Evolutionary conservation across 1,284 basidiomycete species (phyloP), one percentile per base, ranked within the genome.

Genomic region (Pseudozyma pruni): DNA sequence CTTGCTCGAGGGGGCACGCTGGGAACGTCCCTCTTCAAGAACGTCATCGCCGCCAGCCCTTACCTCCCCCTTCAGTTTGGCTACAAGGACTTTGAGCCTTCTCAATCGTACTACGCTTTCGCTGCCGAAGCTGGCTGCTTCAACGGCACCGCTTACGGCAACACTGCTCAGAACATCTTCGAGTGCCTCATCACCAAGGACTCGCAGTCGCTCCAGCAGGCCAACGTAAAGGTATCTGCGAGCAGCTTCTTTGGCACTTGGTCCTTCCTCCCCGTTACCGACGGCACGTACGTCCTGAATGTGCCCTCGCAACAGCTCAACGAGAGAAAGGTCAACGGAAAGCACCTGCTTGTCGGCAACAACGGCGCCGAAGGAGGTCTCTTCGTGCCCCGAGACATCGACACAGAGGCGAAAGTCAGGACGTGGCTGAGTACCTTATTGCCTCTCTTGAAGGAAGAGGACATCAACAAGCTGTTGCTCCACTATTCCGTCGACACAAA

Each of bases 221-320:
- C 63, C 8, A 67, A 39, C 37, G 52, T 60, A 43, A 55, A 48
- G 20, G 48, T 51, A 16, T 59, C 63, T 11, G 48, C 47, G 1
- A 66, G 56, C 32, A 31, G 39, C 31, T 48, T 55, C n/a, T 67
- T 35, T 25, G 56, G 47, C 13, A 56, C 52, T 6, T 67, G 52
- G 56, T 27, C 52, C 1, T 67, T 67, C 52, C 34, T 67, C 9
- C 63, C 63, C 25, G 63, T 67, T 38, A 60, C 57, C 5, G 63
- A 67, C 35, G 63, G 56, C 19, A 34, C 20, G 19, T 59, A 56
- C 20, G 44, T 67, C 19, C 37, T 42, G 2, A 27, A 39, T 11
- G 44, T 52, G 1, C 63, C 63, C 11, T 60, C 56, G 29, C 39
- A 33, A 20, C 48, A 51, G 44, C 37, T 60, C 23, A 35, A 40